Percentiles rank a stretch among this genome's conserved stretches.
Conservation (phyloP, 1,284 basidiomycete genomes). For the Vanrija sp. region DNA sequence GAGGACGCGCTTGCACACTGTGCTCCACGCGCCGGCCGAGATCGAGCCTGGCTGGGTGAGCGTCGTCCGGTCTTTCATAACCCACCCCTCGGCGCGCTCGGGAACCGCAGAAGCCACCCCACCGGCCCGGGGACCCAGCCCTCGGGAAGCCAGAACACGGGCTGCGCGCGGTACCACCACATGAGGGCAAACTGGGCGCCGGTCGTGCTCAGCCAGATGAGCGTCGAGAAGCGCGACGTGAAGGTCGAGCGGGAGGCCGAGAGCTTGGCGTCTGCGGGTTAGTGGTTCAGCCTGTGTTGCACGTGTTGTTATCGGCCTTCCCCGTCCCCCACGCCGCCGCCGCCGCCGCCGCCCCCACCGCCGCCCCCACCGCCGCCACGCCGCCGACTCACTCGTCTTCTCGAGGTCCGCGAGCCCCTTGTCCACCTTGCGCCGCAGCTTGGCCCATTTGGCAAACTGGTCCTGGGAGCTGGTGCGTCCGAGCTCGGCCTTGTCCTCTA, state of each 20-base stretch:
- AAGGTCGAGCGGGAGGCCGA: slow-evolving; percentile 64
- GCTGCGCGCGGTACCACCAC: slow-evolving; percentile 79
- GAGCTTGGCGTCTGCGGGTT: slow-evolving; percentile 62
- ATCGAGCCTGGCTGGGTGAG: slow-evolving; percentile 62
- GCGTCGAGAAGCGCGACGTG: slow-evolving; percentile 65
- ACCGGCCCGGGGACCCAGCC: slow-evolving; percentile 78
- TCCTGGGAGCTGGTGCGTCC: slow-evolving; percentile 89
- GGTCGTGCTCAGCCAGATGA: slow-evolving; percentile 76
- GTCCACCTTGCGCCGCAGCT: slow-evolving; percentile 83
- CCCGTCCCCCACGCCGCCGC: not conserved
- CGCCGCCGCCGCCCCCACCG: not conserved
- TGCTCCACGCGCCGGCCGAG: slow-evolving; percentile 84
- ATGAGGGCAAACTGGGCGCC: slow-evolving; percentile 76
- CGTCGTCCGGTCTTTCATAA: not conserved
- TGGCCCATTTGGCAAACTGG: slow-evolving; percentile 98
- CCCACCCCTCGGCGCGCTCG: slow-evolving; percentile 44
- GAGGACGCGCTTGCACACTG: slow-evolving; percentile 77
- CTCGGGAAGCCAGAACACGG: slow-evolving; percentile 86
- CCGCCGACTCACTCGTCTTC: slow-evolving; percentile 68
- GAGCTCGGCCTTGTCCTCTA: slow-evolving; percentile 78
- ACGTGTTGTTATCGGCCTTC: not conserved
- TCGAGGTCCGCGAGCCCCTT: slow-evolving; percentile 92
- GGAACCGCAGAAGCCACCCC: slow-evolving; percentile 66
- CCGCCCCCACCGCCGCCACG: not conserved
- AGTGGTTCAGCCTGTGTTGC: not conserved